These are phyloP conservation scores for Rosa persica DNA, from an alignment of 306 rosid species.

Conservation along the genomic window DNA sequence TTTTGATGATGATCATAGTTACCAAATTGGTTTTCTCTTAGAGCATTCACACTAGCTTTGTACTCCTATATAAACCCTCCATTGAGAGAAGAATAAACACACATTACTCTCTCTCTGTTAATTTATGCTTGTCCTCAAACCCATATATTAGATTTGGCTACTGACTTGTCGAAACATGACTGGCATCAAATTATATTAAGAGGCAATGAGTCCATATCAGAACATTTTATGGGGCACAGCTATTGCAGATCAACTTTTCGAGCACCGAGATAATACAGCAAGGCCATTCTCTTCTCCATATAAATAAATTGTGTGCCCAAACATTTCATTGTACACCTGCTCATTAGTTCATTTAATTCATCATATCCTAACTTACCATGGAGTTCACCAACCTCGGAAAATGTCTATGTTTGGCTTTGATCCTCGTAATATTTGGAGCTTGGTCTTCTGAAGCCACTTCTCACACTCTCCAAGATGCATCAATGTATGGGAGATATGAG, in stretches of 20 bases:
- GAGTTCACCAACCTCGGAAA: background rate
- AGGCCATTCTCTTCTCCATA: background rate
- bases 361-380: background rate
- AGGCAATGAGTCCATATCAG: background rate
- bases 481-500: conserved; percentile 1
- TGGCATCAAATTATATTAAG: background rate
- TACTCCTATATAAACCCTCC: too few species aligned
- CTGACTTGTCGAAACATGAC: too few species aligned
- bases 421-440: background rate
- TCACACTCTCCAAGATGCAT: background rate
- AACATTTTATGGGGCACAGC: background rate
- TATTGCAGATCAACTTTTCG: background rate
- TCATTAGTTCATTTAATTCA: background rate
- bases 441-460: background rate
- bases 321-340: background rate
- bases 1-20: too few species aligned
- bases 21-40: too few species aligned
- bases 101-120: too few species aligned
- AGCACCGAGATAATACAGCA: background rate
- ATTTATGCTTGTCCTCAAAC: too few species aligned
- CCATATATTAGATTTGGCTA: background rate
- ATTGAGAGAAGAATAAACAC: too few species aligned
- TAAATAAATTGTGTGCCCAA: background rate
- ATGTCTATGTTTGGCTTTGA: background rate
- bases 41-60: too few species aligned